phyloP scores from a whole-genome alignment of 2,329 filamentous ascomycete species.

The Sclerotinia minor region DNA sequence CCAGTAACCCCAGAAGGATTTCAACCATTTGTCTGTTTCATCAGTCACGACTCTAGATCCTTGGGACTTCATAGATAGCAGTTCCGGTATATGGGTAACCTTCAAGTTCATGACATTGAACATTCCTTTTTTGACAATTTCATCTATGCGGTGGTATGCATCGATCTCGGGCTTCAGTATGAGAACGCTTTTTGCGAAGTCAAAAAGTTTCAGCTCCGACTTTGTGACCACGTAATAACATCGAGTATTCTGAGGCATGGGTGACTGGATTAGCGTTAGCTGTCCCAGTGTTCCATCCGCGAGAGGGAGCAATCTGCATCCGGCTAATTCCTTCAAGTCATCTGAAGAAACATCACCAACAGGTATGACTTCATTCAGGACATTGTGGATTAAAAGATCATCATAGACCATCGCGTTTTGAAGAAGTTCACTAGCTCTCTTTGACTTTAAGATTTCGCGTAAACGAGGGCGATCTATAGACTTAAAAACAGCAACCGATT shows the following conservation, averaged over 20 bases:
- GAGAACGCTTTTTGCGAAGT: conserved; percentile 32
- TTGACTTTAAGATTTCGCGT: conserved; percentile 29
- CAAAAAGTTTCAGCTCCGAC: conserved; percentile 33
- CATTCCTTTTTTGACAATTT: conserved; percentile 18
- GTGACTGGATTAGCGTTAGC: conserved; percentile 24
- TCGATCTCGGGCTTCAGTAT: conserved; percentile 20
- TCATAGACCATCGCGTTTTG: conserved; percentile 24
- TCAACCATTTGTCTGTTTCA: conserved; percentile 31
- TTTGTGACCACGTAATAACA: conserved; percentile 29
- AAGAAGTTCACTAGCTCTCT: conserved; percentile 8
- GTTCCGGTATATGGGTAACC: conserved; percentile 28
- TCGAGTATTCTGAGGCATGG: neutral
- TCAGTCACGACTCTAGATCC: neutral
- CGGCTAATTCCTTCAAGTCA: conserved; percentile 32
- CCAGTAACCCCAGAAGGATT: conserved; percentile 34
- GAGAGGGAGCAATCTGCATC: conserved; percentile 38
- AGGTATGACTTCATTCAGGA: conserved; percentile 26
- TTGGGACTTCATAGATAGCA: conserved; percentile 27
- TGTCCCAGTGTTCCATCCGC: conserved; percentile 32
- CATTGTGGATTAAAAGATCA: conserved; percentile 17
- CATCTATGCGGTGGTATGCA: conserved; percentile 4
- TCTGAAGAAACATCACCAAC: neutral
- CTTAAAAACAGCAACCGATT: conserved; percentile 23
- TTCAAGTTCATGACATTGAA: conserved; percentile 35
- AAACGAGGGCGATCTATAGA: conserved; percentile 29